Evolutionary conservation across 2,329 filamentous ascomycete species (phyloP), one percentile per base, ranked within the genome.

Genomic region (Bipolaris zeicola): DNA sequence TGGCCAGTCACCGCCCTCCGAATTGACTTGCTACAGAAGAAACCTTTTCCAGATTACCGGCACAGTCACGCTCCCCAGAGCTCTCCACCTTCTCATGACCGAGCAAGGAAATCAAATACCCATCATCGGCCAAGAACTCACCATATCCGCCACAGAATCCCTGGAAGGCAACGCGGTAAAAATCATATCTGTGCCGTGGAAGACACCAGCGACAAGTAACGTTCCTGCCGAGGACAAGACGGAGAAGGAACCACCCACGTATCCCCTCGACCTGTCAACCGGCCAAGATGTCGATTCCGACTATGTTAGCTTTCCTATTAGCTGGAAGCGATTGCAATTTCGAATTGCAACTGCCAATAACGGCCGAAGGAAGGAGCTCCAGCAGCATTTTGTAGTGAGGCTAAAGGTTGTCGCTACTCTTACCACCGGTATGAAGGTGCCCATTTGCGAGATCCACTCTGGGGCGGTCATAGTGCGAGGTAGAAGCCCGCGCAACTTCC

Each of bases 11-110:
- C 20, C 83, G 44, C 79, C 73, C 1, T 91, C 86, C 50, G 94
- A 98, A 78, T 78, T 98, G 74, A 98, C 94, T 3, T 98, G 94
- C 82, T 98, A 98, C 77, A 89, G 94, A 63, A 87, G 94, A 45
- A 98, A 98, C 72, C 82, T 98, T 46, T 98, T 98, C 77, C 94
- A 97, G 76, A 96, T 97, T 70, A 96, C 92, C 59, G 94, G 94
- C 55, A 92, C 89, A 5, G 85, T 96, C 55, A 92, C 92, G 38
- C 83, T 93, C 13, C 92, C 93, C 1, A 82, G 91, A 60, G 88
- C 87, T 26, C 84, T 92, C 60, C 82, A 94, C 52, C 95, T 89
- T 49, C 86, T 96, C 52, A 83, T 96, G 75, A 91, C 88, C 16
- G 92, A 96, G 57, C 86, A 90, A 51, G 92, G 92, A 42, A 91